phyloP scores from a whole-genome alignment of 495 filamentous ascomycete genomes.

The Penicillium ochrochloron region DNA sequence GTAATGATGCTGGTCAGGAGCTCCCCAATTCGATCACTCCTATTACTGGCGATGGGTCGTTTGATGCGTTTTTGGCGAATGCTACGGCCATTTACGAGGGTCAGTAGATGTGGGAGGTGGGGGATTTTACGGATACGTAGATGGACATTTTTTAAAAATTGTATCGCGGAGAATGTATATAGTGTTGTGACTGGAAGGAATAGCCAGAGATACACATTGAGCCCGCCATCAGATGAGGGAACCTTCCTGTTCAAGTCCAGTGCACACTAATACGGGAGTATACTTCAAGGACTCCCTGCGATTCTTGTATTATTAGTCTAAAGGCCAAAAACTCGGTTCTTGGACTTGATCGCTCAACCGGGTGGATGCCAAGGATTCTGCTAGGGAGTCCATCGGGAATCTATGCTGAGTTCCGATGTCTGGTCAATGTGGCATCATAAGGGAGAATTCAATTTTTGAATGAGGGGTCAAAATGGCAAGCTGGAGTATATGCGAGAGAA shows the following conservation, averaged over 20 bases:
- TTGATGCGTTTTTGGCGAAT: slow-evolving; percentile 20
- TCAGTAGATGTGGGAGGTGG: background rate
- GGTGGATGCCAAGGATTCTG: background rate
- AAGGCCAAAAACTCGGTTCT: too few species aligned
- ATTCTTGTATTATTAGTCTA: too few species aligned
- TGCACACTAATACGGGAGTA: too few species aligned
- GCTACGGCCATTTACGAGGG: slow-evolving; percentile 20
- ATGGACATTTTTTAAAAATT: background rate
- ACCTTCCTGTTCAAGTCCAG: too few species aligned
- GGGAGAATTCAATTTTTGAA: too few species aligned
- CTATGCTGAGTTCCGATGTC: too few species aligned
- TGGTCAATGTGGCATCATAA: too few species aligned
- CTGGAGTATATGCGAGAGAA: too few species aligned
- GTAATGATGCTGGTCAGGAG: slow-evolving; percentile 15
- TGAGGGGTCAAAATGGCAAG: too few species aligned
- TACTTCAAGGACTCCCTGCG: too few species aligned
- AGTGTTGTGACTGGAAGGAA: background rate
- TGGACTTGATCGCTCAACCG: too few species aligned
- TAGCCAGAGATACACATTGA: background rate
- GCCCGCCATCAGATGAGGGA: background rate
- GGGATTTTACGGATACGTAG: background rate
- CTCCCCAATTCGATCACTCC: slow-evolving; percentile 23
- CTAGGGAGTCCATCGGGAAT: background rate
- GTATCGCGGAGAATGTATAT: background rate
- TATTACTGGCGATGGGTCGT: slow-evolving; percentile 15